Conservation (phyloP, 768 basidiomycete species). For the Dentipellis sp. region DNA sequence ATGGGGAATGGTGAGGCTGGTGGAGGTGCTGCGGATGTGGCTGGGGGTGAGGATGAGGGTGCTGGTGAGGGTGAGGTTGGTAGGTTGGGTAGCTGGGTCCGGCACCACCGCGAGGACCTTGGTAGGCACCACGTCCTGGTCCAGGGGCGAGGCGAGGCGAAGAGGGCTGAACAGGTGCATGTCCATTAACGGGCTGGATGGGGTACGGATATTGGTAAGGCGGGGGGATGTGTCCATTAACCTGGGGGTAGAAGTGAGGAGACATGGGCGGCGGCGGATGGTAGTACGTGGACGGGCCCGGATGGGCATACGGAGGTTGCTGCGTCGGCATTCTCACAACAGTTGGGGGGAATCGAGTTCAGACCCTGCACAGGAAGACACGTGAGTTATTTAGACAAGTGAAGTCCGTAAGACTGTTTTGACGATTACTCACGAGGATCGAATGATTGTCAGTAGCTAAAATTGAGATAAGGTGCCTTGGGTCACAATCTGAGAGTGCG, state of each 20-base stretch:
- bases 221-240: conserved; percentile 12
- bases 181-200: conserved; percentile 31
- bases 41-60: conserved; percentile 27
- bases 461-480: not conserved
- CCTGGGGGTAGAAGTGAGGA: conserved; percentile 16
- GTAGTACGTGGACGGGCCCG: conserved; percentile 25
- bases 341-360: not conserved
- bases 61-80: conserved; percentile 27
- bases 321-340: not conserved
- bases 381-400: not conserved
- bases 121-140: conserved; percentile 26
- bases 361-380: not conserved
- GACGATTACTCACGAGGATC: not conserved
- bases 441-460: not conserved
- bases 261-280: conserved; percentile 20
- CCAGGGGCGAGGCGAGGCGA: conserved; percentile 27
- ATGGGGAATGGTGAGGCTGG: conserved; percentile 13
- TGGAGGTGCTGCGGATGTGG: conserved; percentile 30
- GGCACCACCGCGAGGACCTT: conserved; percentile 22
- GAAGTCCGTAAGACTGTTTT: not conserved
- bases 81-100: conserved; percentile 30
- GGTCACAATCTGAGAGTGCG: not conserved
- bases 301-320: conserved; percentile 14
- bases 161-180: conserved; percentile 26
- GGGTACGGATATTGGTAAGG: conserved; percentile 24